Conservation (phyloP, 2,329 filamentous ascomycete genomes). For the Trichoderma hamatum region DNA sequence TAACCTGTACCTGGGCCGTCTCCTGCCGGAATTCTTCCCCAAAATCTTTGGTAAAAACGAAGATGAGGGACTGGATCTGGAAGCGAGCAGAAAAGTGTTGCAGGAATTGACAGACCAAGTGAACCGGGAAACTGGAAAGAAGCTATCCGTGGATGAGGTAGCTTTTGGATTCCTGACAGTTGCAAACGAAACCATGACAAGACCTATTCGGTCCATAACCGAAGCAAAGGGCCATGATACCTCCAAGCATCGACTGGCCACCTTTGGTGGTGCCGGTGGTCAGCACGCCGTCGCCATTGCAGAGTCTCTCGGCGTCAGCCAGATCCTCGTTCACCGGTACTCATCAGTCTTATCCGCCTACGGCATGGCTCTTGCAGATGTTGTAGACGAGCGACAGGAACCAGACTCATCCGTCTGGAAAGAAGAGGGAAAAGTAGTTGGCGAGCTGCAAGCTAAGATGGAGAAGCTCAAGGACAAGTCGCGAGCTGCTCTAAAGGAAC, state of each 20-base stretch:
- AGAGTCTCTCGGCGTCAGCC: conserved; percentile 78
- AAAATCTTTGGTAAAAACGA: conserved; percentile 94
- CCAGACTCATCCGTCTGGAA: conserved; percentile 67
- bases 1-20: conserved; percentile 79
- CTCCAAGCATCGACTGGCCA: conserved; percentile 84
- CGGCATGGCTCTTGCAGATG: conserved; percentile 89
- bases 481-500: conserved; percentile 65
- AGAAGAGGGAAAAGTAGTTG: conserved; percentile 58
- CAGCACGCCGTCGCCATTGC: conserved; percentile 93
- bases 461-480: conserved; percentile 78
- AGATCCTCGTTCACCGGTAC: conserved; percentile 84
- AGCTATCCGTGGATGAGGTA: conserved; percentile 79
- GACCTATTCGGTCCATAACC: conserved; percentile 86
- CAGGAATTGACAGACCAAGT: conserved; percentile 76
- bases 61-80: conserved; percentile 74
- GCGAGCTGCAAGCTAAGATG: conserved; percentile 73
- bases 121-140: conserved; percentile 71
- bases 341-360: conserved; percentile 90
- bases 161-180: conserved; percentile 89
- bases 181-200: conserved; percentile 88
- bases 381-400: conserved; percentile 88
- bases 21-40: conserved; percentile 90
- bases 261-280: conserved; percentile 88
- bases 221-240: conserved; percentile 93
- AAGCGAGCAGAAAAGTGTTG: conserved; percentile 75